Base-by-base conservation (phyloP, 495 filamentous ascomycete genomes). In the Articulospora tetracladia region DNA sequence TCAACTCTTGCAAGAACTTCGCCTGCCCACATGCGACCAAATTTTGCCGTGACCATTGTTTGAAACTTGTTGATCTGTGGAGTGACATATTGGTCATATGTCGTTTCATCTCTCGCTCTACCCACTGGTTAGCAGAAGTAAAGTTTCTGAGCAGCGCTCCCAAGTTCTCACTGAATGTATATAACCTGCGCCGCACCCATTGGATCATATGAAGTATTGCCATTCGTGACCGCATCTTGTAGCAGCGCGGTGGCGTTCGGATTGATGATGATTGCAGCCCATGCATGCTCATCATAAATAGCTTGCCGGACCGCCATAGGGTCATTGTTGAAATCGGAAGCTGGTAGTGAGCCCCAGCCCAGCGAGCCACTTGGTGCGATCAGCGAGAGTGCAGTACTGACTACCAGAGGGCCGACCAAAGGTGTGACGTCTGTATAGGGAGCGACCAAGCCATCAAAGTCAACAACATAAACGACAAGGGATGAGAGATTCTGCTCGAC, bases 201-300 rank as follows among this genome's bases (percentile, higher is more conserved):
- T 0, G 86, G 86, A 55, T 89, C 83, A 65, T 89, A 91, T 15
- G 77, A 79, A 3, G 74, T 62, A 69, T 90, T 88, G 0, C 79
- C 81, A 15, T 68, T 77, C 3, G 70, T 67, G 7, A 89, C 73
- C 0, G 86, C 86, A n/a, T 72, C 64, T 48, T 77, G 77, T 11
- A 90, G 74, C 19, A 88, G 69, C 1, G 76, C 69, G 0, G 85
- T 90, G 0, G 87, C 86, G 62, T 89, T 88, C 11, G 84, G 57
- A 61, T 87, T 85, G 63, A 90, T 73, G 55, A 89, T 77, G 26
- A 91, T 74, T 3, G 86, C 86, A 0, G 81, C 85, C 73, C 81
- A 88, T 19, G 80, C 78, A 20, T 87, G 69, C 56, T 82, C 80
- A 53, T 90, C 77, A 67, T 81, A 90, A 24, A 90, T 73, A 13